Percentiles rank a stretch among this genome's conserved stretches.
Conservation (phyloP, 345 rosid genomes). For the Eucalyptus coolabah region DNA sequence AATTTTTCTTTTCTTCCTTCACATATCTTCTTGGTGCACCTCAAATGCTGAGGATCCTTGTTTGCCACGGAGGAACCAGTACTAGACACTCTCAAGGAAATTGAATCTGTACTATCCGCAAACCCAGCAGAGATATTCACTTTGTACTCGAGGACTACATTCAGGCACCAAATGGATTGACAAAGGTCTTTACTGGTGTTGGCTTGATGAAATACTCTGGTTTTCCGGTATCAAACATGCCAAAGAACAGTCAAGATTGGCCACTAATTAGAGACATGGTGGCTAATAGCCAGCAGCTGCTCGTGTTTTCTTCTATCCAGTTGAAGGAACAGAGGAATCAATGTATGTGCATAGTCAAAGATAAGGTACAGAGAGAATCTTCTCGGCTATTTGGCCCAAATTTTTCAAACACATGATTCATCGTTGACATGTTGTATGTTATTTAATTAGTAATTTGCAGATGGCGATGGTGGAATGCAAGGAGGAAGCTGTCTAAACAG, state of each 20-base stretch:
- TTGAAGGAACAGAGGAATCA: constrained; percentile 52
- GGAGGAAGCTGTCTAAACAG: constrained; percentile 30
- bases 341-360: constrained; percentile 7
- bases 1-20: neutral
- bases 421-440: neutral
- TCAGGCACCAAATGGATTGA: constrained; percentile 33
- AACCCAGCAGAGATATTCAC: constrained; percentile 47
- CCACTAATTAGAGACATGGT: constrained; percentile 58
- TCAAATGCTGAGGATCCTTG: neutral
- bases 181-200: constrained; percentile 37
- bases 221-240: constrained; percentile 45
- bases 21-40: neutral
- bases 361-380: neutral
- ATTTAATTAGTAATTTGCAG: constrained; percentile 5
- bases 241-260: constrained; percentile 48
- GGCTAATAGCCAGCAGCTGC: constrained; percentile 33
- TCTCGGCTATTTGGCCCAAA: neutral
- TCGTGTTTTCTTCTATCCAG: constrained; percentile 37
- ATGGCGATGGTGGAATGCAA: constrained; percentile 48
- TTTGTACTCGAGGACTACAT: constrained; percentile 61
- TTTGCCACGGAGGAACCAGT: constrained; percentile 33
- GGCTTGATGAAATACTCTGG: constrained; percentile 57
- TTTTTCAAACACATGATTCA: neutral
- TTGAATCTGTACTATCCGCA: constrained; percentile 44
- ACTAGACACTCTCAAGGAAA: constrained; percentile 33